Evolutionary conservation across 352 stramenopile genomes (phyloP), one percentile per base, ranked within the genome.

Genomic region (Globisporangium iwayamae): DNA sequence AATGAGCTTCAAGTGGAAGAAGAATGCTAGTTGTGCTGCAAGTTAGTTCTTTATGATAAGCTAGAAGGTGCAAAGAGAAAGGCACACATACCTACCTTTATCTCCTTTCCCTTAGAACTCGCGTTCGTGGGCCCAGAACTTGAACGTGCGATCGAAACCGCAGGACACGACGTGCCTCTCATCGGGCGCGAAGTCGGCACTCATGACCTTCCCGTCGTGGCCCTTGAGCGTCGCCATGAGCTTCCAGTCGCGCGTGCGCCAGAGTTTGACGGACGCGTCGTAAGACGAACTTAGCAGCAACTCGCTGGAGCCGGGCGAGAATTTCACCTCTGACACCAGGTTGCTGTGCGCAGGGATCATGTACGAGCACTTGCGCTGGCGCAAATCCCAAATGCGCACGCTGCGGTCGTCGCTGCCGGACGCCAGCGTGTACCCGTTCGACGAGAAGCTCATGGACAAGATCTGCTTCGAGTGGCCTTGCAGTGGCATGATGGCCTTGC

Each of bases 391-490:
- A 47, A 99, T 87, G 53, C 96, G 92, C 43, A 98, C 90, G 2
- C 89, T 98, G 36, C 97, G 94, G 71, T 99, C 97, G 68, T 98
- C 93, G n/a, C 92, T 97, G 3, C 93, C 93, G 3, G 96, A 98
- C 6, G 94, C 96, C 3, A 99, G 48, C 58, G 96, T 77, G 67
- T 97, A 96, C 6, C 96, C 96, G 72, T 98, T 98, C 10, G 83
- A 71, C 63, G 85, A 85, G 66, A 98, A 99, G 68, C 98, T 92
- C 61, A 96, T 80, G 25, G 81, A 94, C 30, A 99, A 67, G 54
- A 99, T 96, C 65, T 98, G 90, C 71, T 97, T 98, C 9, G 93
- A 97, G 76, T 99, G 97, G 65, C 96, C 97, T 62, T 96, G 85
- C 20, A 97, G 70, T 11, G 81, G 72, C 53, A 96, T 25, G 60